Evolutionary conservation across 164 flowering plant genomes (phyloP).

Genomic region (Liquidambar formosana): DNA sequence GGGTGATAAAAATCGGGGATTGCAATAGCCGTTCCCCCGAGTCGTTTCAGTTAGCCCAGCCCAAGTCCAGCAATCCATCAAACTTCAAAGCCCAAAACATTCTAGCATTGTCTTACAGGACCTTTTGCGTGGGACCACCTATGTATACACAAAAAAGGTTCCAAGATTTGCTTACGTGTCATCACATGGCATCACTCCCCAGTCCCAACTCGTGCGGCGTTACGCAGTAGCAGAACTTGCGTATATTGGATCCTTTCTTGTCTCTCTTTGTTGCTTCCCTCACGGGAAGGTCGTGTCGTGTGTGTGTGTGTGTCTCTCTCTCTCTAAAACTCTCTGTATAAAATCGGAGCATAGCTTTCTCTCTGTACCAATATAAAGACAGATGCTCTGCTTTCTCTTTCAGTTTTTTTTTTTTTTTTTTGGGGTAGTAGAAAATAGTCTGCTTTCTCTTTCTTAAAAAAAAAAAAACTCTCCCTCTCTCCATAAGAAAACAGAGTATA

Average conservation of each 20-base stretch:
- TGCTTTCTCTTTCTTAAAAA: background rate
- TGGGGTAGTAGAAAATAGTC: no score
- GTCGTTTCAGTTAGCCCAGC: no score
- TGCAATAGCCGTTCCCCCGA: no score
- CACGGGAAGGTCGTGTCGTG: background rate
- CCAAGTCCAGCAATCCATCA: no score
- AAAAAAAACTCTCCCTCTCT: background rate
- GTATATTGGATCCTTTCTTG: background rate
- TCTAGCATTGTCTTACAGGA: no score
- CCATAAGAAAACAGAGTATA: background rate
- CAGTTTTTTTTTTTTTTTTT: no score
- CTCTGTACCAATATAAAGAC: slow-evolving; percentile 1
- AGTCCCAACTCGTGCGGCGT: background rate
- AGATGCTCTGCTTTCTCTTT: slow-evolving; percentile 4
- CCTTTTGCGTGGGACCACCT: no score
- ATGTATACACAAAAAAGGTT: no score
- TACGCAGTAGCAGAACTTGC: background rate
- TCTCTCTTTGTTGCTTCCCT: background rate
- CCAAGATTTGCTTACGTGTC: slow-evolving; percentile 7
- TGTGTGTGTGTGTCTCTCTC: no score
- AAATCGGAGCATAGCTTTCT: background rate
- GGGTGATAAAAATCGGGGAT: no score
- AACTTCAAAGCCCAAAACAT: no score
- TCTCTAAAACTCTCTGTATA: no score
- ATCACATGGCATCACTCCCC: background rate